Evolutionary conservation across 352 stramenopile genomes (phyloP), one percentile per base, ranked within the genome.

Genomic region (Phytophthora meadii): DNA sequence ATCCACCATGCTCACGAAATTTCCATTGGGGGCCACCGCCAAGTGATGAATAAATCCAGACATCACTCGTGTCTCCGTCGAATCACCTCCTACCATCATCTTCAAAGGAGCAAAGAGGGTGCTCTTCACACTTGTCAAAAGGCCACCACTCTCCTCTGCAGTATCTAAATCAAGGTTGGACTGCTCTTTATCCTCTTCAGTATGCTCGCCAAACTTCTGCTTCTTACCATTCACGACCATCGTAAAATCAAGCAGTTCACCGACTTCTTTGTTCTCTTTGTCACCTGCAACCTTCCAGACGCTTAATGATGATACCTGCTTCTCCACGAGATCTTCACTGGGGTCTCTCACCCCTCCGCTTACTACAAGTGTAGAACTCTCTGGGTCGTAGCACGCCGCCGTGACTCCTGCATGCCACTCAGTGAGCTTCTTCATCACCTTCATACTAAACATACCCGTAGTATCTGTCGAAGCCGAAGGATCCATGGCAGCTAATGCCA

Each of bases 191-290:
- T 42, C 39, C 7, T 58, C 39, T 24, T 36, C 47, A 11, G 39
- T 22, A 2, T 61, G 36, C 7, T 50, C 45, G 47, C 37, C 19
- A 10, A 45, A 10, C 1, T 58, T n/a, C 11, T 62, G 19, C 22
- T 11, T 64, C n/a, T 50, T 66, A 7, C 22, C 65, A 5, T 76
- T 79, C 12, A 89, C 30, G 1, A 92, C 65, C 68, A 93, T 89
- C 14, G 82, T 90, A 51, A 77, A 89, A 49, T 93, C 84, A 24
- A 92, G 57, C 36, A 93, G 39, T 34, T 92, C 82, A 1, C 68
- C 68, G 32, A 76, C 64, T 15, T 87, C 72, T 47, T 80, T 81
- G 27, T 52, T 65, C 3, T 70, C 68, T 12, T 76, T 65, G 4
- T 58, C 51, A 4, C 61, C 63, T 8, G 32, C 19, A 17, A 93